Evolutionary conservation across 1,284 basidiomycete genomes (phyloP), one percentile per base, ranked within the genome.

Genomic region (Trametes pubescens): DNA sequence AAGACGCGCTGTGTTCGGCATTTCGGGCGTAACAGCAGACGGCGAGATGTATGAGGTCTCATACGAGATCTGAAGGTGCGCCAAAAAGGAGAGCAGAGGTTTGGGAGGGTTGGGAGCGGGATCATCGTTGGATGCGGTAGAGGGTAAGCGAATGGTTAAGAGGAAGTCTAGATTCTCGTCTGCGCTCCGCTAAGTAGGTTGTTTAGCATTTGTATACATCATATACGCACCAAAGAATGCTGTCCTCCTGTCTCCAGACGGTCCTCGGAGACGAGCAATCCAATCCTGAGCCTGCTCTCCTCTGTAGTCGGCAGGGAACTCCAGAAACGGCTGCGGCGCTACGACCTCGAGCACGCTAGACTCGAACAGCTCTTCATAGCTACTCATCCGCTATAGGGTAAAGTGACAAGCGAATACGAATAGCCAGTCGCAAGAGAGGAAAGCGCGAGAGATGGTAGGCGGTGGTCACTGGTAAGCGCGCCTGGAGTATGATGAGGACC

Each of bases 31-130:
- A 22, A 18, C 58, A 2, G 81, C 32, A 78, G 77, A 61, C 81
- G 82, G 68, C 1, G 93, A 88, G 40, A 95, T 92, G 74, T 95
- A 95, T 1, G 87, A 87, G 0, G 92, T 91, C 51, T 94, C 92
- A 47, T 94, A 83, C 1, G 93, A 87, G 24, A 95, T 80, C 77
- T 95, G 90, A 4, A 92, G 76, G 72, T 91, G 89, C 0, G 86
- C 79, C 29, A 95, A 79, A 71, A 93, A 89, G 1, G 85, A 79
- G 18, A 92, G 79, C 22, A 94, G 77, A 21, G 81, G 69, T 10
- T 80, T 71, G 2, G 91, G 88, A 18, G 90, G 89, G 35, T 78
- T 70, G 8, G 75, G 68, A 4, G 75, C 74, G 59, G 82, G 35
- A 26, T 60, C 40, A 8, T 69, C 62, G 13, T 68, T 56, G 48